Base-by-base conservation (phyloP, 495 filamentous ascomycete species). In the Tuber brumale region DNA sequence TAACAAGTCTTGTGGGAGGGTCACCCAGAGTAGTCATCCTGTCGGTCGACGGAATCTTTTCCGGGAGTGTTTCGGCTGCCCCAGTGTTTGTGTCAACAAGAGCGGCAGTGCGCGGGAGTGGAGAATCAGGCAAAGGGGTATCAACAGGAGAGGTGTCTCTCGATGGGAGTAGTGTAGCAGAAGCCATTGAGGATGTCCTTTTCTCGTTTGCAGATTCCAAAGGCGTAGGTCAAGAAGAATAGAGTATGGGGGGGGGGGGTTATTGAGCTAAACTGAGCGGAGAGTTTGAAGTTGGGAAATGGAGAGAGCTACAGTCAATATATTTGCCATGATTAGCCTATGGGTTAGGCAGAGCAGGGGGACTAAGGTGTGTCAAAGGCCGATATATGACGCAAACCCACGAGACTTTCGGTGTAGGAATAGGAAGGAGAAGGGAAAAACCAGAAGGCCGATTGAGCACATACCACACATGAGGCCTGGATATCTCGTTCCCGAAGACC, bases 361-460 rank as follows among this genome's bases (percentile, higher is more conserved):
- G 57, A 35, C 27, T 35, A 19, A 66, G 27, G 14, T 66, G 27
- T 66, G 57, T 66, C n/a, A n/a, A 18, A 31, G 14, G 27, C 57
- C 27, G 57, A 35, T 66, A 66, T 66, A 66, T 66, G 57, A 66
- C 57, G 57, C 57, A 66, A 66, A 66, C 57, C 57, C 27, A 35
- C 3, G 27, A 66, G 31, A 12, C 3, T 35, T 66, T 35, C 27
- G 14, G 57, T 35, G 27, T 35, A 35, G 14, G 57, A 35, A 35
- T 27, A 31, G 31, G 31, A 7, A 35, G 31, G 31, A 35, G 57
- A 66, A 0, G 31, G n/a, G 57, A 19, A 66, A 31, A 35, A 12
- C 27, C 4, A 35, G 31, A 7, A 35, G 27, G 27, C 57, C 57
- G 57, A 66, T 66, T 66, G 57, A 66, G 57, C 57, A 66, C 57